Base-by-base conservation (phyloP, 208 protist species). In the Leishmania gerbilli region DNA sequence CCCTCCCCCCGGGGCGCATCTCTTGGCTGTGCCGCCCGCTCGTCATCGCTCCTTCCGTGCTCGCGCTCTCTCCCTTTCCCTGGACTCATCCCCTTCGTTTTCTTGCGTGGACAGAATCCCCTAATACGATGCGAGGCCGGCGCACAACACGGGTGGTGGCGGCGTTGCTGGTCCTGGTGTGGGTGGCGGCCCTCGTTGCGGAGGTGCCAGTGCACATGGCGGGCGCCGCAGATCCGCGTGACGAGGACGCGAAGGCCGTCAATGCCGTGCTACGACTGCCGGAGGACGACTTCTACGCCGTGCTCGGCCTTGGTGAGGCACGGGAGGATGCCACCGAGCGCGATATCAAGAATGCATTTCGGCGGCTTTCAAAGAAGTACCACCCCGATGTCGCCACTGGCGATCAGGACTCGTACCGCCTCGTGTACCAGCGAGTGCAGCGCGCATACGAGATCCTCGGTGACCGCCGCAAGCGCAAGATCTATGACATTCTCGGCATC, bases 401-500 rank as follows among this genome's bases (percentile, higher is more conserved):
- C 6, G 81, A 85, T 42, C 65, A 79, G 79, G 89, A 90, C 17
- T 88, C 89, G 49, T 87, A 88, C 19, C 87, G 89, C 34, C 84
- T 90, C 68, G 90, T 88, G 79, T 99, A 94, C 85, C 81, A 87
- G 58, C 84, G 88, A 40, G 95, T 99, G 51, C 91, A 93, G 76
- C 89, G 93, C 51, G 97, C 97, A 6, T 97, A 99, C 89, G 95
- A 98, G 85, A 91, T 98, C 34, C 89, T 99, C 24, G 89, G 88
- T 2, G 93, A 98, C 86, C 91, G 92, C 56, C 89, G 90, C 53
- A 97, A 98, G 85, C 91, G 96, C 0, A 94, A 95, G 62, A 97
- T 99, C 82, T 99, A 97, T 81, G 97, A 99, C 80, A 95, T 97
- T 78, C 92, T 90, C 19, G 97, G 97, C 21, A 87, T 95, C 45